Evolutionary conservation across 345 rosid species (phyloP).

Genomic region (Eucalyptus viminalis): DNA sequence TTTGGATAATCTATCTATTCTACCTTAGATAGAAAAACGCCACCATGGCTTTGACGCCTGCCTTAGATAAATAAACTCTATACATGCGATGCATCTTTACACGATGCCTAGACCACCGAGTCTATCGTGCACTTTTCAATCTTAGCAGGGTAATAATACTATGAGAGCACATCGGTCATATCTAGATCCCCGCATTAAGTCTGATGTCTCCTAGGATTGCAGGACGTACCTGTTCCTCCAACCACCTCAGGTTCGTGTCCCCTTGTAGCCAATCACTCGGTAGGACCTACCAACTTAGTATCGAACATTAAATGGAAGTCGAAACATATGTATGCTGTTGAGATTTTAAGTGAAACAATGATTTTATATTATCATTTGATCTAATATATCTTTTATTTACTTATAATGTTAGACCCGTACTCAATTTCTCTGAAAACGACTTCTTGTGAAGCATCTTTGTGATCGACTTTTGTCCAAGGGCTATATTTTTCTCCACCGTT

Average conservation of each 20-base stretch:
- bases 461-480: neutral
- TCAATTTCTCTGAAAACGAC: neutral
- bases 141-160: neutral
- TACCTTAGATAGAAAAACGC: neutral
- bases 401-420: neutral
- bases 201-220: neutral
- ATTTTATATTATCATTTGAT: neutral
- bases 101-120: neutral
- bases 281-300: neutral
- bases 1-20: neutral
- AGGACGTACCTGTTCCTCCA: neutral
- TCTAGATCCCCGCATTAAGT: neutral
- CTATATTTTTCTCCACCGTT: neutral
- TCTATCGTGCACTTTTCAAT: neutral
- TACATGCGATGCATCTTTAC: neutral
- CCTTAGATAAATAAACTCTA: neutral
- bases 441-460: neutral
- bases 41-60: neutral
- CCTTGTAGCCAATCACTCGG: neutral
- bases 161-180: neutral
- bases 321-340: neutral
- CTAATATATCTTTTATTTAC: neutral
- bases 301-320: neutral
- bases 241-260: neutral
- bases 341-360: neutral